phyloP scores from a whole-genome alignment of 1,284 basidiomycete genomes.

The Tilletia indica region DNA sequence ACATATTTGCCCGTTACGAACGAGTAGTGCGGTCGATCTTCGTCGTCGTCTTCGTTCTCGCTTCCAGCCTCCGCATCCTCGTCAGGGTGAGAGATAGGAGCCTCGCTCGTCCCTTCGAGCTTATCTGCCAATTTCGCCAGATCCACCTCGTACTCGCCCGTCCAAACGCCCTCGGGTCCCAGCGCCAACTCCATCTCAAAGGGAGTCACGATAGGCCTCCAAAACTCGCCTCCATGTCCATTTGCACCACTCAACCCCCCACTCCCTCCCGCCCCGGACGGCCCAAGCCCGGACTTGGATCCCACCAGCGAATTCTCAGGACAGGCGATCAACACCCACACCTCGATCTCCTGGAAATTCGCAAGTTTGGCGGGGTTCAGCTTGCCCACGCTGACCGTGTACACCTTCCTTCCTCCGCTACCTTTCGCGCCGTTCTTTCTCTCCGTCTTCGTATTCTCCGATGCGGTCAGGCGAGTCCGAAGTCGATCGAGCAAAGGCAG shows the following conservation, averaged over 20 bases:
- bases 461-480: constrained; percentile 28
- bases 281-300: constrained; percentile 63
- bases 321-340: constrained; percentile 91
- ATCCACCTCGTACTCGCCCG: constrained; percentile 76
- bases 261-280: constrained; percentile 19
- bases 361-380: constrained; percentile 91
- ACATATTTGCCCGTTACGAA: constrained; percentile 82
- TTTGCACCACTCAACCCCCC: constrained; percentile 17
- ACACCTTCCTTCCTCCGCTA: constrained; percentile 66
- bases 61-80: constrained; percentile 24
- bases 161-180: constrained; percentile 63
- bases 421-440: constrained; percentile 62
- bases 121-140: constrained; percentile 63
- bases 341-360: constrained; percentile 95
- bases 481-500: constrained; percentile 36
- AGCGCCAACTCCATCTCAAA: constrained; percentile 86
- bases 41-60: constrained; percentile 49
- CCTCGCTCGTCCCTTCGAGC: constrained; percentile 37
- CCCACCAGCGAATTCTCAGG: constrained; percentile 77
- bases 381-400: constrained; percentile 93
- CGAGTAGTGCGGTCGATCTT: constrained; percentile 68
- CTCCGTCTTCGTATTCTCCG: neutral
- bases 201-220: constrained; percentile 87
- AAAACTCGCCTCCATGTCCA: constrained; percentile 66
- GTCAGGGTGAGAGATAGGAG: constrained; percentile 18